phyloP scores from a whole-genome alignment of 208 protist genomes.

The Angomonas deanei region DNA sequence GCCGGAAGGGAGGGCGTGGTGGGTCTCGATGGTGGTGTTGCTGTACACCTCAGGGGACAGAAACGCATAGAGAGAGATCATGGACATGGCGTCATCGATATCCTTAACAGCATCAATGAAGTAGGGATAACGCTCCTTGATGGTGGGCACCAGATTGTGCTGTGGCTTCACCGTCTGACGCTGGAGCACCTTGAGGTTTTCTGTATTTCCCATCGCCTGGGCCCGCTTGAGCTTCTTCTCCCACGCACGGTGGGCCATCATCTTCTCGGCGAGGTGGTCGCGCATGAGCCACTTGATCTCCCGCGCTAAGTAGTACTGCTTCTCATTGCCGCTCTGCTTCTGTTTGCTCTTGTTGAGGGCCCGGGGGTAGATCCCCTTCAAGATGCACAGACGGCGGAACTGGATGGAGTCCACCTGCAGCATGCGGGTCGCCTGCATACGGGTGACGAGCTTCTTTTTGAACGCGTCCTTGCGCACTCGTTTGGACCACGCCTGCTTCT shows the following conservation, averaged over 20 bases:
- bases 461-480: slow-evolving; percentile 87
- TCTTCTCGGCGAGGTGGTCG: slow-evolving; percentile 95
- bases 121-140: slow-evolving; percentile 97
- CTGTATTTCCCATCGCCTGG: slow-evolving; percentile 56
- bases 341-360: slow-evolving; percentile 94
- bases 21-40: slow-evolving; percentile 65
- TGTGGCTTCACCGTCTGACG: slow-evolving; percentile 71
- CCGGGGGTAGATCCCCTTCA: slow-evolving; percentile 99
- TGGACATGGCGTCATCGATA: slow-evolving; percentile 96
- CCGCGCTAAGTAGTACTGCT: slow-evolving; percentile 97
- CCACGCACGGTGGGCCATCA: slow-evolving; percentile 93
- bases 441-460: slow-evolving; percentile 92
- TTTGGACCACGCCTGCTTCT: slow-evolving; percentile 87
- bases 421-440: slow-evolving; percentile 89
- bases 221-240: slow-evolving; percentile 92
- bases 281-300: slow-evolving; percentile 97
- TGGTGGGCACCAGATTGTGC: slow-evolving; percentile 92
- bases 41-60: slow-evolving; percentile 77
- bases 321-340: slow-evolving; percentile 91
- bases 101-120: slow-evolving; percentile 96
- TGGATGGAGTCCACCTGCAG: slow-evolving; percentile 92
- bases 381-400: slow-evolving; percentile 96
- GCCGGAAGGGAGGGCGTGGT: slow-evolving; percentile 77
- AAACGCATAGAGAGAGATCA: slow-evolving; percentile 93
- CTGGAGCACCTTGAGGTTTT: slow-evolving; percentile 64